Conservation (phyloP, 805 yeast species). For the Candida silvatica region DNA sequence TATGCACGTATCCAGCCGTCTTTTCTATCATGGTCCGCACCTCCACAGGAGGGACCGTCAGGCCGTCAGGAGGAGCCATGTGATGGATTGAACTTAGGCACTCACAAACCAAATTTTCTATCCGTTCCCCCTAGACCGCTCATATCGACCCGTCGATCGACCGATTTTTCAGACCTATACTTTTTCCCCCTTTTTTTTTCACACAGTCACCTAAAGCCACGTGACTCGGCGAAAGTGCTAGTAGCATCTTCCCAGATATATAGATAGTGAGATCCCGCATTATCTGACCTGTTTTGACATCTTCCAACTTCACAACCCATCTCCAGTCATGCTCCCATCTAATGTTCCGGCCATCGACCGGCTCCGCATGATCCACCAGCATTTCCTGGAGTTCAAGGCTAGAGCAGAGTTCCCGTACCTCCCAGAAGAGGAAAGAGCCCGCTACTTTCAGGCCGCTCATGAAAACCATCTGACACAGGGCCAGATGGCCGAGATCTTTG, state of each 20-base stretch:
- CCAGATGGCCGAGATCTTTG: constrained; percentile 14
- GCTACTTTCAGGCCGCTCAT: constrained; percentile 8
- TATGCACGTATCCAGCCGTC: constrained; percentile 60
- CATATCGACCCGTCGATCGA: no score
- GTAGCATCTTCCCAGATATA: no score
- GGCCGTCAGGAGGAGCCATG: no score
- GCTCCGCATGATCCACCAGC: constrained; percentile 14
- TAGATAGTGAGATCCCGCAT: no score
- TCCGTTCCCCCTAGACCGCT: no score
- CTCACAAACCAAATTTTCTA: no score
- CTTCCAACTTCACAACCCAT: neutral
- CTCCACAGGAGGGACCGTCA: constrained; percentile 48
- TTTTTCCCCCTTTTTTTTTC: no score
- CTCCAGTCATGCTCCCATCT: neutral
- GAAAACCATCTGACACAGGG: constrained; percentile 7
- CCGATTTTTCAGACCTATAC: no score
- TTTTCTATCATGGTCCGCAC: constrained; percentile 49
- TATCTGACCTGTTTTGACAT: neutral
- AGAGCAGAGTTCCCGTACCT: constrained; percentile 16
- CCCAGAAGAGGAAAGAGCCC: constrained; percentile 10
- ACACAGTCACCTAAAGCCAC: no score
- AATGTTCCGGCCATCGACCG: constrained; percentile 8
- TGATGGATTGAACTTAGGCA: no score
- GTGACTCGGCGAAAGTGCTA: no score
- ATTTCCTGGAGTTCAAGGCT: constrained; percentile 6